Conservation (phyloP, 768 basidiomycete species). For the Gymnopilus junonius region DNA sequence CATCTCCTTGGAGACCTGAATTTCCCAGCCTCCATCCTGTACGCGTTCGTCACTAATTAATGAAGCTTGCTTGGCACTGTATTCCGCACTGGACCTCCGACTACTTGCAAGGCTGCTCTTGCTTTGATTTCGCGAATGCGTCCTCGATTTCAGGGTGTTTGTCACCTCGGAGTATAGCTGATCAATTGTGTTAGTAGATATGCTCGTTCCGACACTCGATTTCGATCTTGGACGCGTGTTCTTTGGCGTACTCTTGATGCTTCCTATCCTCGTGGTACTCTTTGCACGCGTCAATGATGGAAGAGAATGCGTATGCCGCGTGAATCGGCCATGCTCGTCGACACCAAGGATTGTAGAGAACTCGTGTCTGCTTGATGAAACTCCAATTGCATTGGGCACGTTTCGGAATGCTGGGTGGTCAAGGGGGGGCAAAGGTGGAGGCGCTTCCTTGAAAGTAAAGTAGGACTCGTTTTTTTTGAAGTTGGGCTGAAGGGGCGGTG, state of each 20-base stretch:
- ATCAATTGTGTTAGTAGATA: slow-evolving; percentile 3
- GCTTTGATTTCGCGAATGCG: slow-evolving; percentile 35
- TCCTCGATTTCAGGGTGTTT: slow-evolving; percentile 8
- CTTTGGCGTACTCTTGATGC: not conserved
- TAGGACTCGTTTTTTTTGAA: slow-evolving; percentile 30
- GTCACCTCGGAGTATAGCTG: not conserved
- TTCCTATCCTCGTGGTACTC: slow-evolving; percentile 5
- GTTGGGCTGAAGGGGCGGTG: slow-evolving; percentile 29
- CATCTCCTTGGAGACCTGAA: slow-evolving; percentile 60
- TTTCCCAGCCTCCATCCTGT: slow-evolving; percentile 56
- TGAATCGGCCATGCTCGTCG: slow-evolving; percentile 8
- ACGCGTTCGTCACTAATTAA: slow-evolving; percentile 30
- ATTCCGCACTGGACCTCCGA: slow-evolving; percentile 62
- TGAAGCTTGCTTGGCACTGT: slow-evolving; percentile 53
- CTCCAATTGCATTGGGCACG: slow-evolving; percentile 10
- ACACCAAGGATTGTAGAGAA: slow-evolving; percentile 5
- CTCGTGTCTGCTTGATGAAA: slow-evolving; percentile 8
- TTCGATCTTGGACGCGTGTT: slow-evolving; percentile 18
- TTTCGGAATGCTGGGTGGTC: slow-evolving; percentile 45
- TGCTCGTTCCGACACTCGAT: slow-evolving; percentile 13
- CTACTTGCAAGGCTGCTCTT: slow-evolving; percentile 37
- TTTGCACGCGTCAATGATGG: slow-evolving; percentile 17
- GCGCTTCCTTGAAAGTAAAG: slow-evolving; percentile 36
- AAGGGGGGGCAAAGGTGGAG: slow-evolving; percentile 61
- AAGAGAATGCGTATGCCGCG: slow-evolving; percentile 20